Percentiles rank a stretch among this genome's conserved stretches.
Conservation (phyloP, 306 rosid genomes). For the Crotalaria pallida region DNA sequence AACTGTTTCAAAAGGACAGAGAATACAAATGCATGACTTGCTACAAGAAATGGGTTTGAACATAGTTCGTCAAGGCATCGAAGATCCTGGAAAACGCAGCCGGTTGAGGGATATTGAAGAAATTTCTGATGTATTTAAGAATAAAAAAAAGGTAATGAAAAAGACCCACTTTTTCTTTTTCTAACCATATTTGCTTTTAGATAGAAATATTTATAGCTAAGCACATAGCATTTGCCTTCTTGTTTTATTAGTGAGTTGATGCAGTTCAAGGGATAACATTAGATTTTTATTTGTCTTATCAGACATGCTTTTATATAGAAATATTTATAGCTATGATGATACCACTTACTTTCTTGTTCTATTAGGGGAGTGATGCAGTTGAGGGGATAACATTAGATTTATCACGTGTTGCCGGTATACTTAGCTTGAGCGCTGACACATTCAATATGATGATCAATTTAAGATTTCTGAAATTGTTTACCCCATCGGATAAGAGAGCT, state of each 20-base stretch:
- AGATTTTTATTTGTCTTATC: background rate
- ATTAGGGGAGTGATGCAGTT: background rate
- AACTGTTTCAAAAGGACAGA: background rate
- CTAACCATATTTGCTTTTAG: background rate
- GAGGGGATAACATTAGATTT: background rate
- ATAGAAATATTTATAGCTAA: background rate
- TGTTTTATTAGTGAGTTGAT: background rate
- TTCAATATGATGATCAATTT: background rate
- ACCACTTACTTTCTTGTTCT: background rate
- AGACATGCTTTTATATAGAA: background rate
- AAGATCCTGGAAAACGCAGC: background rate
- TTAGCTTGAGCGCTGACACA: background rate
- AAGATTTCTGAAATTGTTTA: background rate
- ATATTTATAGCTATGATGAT: background rate
- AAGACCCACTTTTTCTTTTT: background rate
- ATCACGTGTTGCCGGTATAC: background rate
- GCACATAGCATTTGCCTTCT: background rate
- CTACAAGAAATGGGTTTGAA: conserved; percentile 9
- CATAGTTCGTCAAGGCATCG: background rate
- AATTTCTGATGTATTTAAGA: background rate
- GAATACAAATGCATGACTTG: conserved; percentile 14
- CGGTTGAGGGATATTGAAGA: background rate
- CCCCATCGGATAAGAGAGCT: no score
- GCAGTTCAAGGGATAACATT: background rate
- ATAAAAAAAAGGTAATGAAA: background rate